Evolutionary conservation across 495 filamentous ascomycete genomes (phyloP), one percentile per base, ranked within the genome.

Genomic region (Hyaloscypha bicolor): DNA sequence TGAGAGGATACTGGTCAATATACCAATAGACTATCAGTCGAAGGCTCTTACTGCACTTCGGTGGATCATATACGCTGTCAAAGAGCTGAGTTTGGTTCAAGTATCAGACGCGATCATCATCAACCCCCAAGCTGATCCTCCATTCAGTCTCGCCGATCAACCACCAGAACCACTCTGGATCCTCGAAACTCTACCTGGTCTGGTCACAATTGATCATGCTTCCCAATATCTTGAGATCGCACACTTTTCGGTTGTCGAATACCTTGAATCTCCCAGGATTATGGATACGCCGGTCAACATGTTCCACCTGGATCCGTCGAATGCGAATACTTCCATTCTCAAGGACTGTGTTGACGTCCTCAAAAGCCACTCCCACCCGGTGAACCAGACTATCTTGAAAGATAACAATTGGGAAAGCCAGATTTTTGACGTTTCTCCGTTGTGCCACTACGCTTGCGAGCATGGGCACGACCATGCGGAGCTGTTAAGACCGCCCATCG

Each of bases 1-100:
- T 64, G 45, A 25, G 32, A 59, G 77, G 19, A 79, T 80, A 2
- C 60, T 79, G 33, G 12, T n/a, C 0, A 65, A 51, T 12, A 64
- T 73, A 22, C 69, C 63, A n/a, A 29, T 60, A 25, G 25, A 53
- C 52, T 35, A 63, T 39, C 58, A n/a, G 9, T 5, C 6, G 11
- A 61, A n/a, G 22, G n/a, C 35, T 8, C 6, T 61, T 11, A 19
- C 12, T 61, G 58, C 58, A 6, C 37, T 61, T n/a, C 8, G 6
- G 37, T 61, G 58, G 58, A 19, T 61, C 4, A 30, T 22, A 6
- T 42, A 39, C 35, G 0, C 30, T 1, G 9, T 4, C 4, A 5
- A 21, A 14, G 11, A 29, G 5, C 9, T 61, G 11, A 6, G 6
- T 1, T n/a, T 61, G 9, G 31, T 45, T 22, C 30, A 61, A 22